Conservation (phyloP, 1,284 basidiomycete species). For the Irpex sp. region DNA sequence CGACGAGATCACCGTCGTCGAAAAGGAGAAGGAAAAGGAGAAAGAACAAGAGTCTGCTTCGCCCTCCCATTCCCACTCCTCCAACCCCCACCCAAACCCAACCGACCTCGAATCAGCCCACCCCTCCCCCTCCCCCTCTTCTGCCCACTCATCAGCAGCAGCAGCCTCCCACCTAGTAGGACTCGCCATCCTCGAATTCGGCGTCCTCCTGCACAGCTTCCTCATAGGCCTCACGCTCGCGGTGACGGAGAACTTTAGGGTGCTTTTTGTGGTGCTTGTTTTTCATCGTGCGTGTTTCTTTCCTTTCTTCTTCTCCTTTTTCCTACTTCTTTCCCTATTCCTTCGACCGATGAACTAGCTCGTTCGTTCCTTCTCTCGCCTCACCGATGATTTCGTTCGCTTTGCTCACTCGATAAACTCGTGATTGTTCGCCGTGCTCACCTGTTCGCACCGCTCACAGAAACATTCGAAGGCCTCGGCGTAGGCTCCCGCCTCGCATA, state of each 20-base stretch:
- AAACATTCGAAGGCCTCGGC: constrained; percentile 90
- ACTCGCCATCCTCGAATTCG: constrained; percentile 86
- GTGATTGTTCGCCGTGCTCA: too few relatives aligned
- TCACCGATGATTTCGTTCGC: too few relatives aligned
- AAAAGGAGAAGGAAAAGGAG: neutral
- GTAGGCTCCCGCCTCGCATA: constrained; percentile 82
- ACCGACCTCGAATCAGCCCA: constrained; percentile 2
- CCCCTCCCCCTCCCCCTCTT: constrained; percentile 12
- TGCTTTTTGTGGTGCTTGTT: constrained; percentile 87
- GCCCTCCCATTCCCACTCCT: constrained; percentile 1
- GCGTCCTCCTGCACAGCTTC: constrained; percentile 85
- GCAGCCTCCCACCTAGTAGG: constrained; percentile 80
- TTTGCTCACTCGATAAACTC: too few relatives aligned
- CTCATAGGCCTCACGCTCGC: constrained; percentile 94
- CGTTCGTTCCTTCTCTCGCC: too few relatives aligned
- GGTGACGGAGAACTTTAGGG: constrained; percentile 76
- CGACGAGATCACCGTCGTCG: neutral
- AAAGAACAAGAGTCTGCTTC: too few relatives aligned
- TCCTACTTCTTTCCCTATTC: too few relatives aligned
- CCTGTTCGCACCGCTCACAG: constrained; percentile 32
- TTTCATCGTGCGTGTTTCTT: constrained; percentile 70
- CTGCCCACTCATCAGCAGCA: constrained; percentile 28
- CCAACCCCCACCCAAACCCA: constrained; percentile 13
- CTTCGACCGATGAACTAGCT: too few relatives aligned
- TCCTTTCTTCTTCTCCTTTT: neutral